Evolutionary conservation across 192 early-diverging fungal genomes (phyloP).

Genomic region (Backusella psychrophila): DNA sequence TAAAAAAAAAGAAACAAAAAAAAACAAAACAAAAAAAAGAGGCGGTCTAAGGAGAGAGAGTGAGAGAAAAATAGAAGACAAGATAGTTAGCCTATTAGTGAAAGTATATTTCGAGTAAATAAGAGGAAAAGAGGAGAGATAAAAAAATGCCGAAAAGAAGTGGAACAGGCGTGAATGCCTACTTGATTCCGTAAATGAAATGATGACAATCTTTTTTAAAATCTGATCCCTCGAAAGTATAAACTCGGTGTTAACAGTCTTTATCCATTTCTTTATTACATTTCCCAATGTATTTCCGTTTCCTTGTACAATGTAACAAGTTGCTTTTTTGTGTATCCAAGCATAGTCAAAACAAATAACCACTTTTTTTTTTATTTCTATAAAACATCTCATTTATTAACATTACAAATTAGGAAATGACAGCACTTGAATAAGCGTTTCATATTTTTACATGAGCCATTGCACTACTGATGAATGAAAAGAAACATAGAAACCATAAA

Average conservation of each 20-base stretch:
- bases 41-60: neutral
- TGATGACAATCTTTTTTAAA: neutral
- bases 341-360: neutral
- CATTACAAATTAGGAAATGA: neutral
- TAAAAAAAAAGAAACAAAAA: slow-evolving; percentile 9
- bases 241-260: neutral
- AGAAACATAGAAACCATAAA: neutral
- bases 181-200: slow-evolving; percentile 6
- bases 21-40: neutral
- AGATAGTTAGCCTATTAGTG: neutral
- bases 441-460: neutral
- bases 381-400: neutral
- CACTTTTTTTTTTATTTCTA: neutral
- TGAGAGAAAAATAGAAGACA: neutral
- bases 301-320: neutral
- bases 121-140: neutral
- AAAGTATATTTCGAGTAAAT: neutral
- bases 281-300: neutral
- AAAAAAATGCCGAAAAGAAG: slow-evolving; percentile 5
- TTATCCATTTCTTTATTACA: neutral
- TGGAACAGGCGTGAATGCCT: slow-evolving; percentile 2
- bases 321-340: neutral
- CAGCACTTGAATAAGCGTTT: neutral
- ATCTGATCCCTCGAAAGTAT: neutral
- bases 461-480: neutral